Base-by-base conservation (phyloP, 352 stramenopile genomes). In the Phytophthora quininea region DNA sequence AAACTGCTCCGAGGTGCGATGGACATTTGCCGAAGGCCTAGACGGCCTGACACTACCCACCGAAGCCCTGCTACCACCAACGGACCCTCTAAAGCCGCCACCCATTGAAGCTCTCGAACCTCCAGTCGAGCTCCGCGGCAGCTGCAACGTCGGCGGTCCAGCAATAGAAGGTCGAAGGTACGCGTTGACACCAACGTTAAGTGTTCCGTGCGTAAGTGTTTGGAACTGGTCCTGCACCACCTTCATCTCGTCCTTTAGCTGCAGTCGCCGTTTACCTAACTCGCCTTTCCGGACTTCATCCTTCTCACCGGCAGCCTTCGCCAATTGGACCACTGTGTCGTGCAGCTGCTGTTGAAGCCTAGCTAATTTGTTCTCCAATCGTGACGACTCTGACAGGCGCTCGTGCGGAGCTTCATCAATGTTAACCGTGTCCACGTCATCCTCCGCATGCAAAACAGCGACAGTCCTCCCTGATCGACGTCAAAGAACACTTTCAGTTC, bases 171-270 rank as follows among this genome's bases (percentile, higher is more conserved):
- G 64, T 42, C 77, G 71, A 19, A 71, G 37, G 27, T 72, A 63
- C 48, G 70, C 42, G 46, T 78, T 73, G 0, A 32, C 49, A 6
- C 64, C 53, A 29, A 76, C 68, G 8, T 71, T 71, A 4, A 75
- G 63, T 15, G 74, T 74, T 45, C 71, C 69, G 33, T 78, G 77
- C 48, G 76, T 81, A 32, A 84, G 30, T n/a, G 53, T 35, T 38
- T 81, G 60, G 59, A 81, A 79, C 32, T 79, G 62, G 35, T 92
- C 82, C 58, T 94, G 84, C 19, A 91, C 69, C 2, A 79, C 62
- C 59, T 83, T 84, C 69, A 93, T 89, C 62, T 94, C 86, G 33
- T 90, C 71, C 58, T 95, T 93, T 15, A 95, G 59, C 42, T 88
- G 69, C 4, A 86, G 53, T 37, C 86, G 86, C 1, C 77, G 80